Evolutionary conservation across 2,329 filamentous ascomycete genomes (phyloP).

Genomic region (Canariomyces notabilis): DNA sequence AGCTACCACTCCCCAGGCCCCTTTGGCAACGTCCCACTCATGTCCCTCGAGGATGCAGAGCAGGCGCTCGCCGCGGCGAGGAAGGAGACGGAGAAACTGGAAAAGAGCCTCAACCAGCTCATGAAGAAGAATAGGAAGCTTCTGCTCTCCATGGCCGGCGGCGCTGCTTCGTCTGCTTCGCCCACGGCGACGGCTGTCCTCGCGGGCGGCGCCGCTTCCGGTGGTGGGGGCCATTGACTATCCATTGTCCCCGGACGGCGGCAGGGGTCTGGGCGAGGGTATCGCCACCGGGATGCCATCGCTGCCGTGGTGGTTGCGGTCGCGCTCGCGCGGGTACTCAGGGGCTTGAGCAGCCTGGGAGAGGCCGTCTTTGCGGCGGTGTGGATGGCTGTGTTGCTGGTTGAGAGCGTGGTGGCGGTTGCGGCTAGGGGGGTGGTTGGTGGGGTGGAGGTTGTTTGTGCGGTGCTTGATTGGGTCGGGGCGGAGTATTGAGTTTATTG

Average conservation of each 20-base stretch:
- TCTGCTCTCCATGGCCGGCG: constrained; percentile 32
- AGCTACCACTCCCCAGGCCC: constrained; percentile 23
- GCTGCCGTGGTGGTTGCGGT: constrained; percentile 12
- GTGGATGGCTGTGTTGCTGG: constrained; percentile 24
- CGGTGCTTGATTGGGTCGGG: constrained; percentile 26
- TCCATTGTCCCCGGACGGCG: no score
- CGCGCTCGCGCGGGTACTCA: constrained; percentile 14
- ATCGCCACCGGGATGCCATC: constrained; percentile 1
- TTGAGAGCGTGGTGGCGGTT: constrained; percentile 23
- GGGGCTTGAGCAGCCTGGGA: constrained; percentile 15
- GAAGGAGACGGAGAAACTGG: constrained; percentile 57
- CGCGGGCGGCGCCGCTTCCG: neutral
- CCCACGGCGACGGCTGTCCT: neutral
- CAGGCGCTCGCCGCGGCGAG: constrained; percentile 45
- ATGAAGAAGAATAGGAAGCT: constrained; percentile 57
- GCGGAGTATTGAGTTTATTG: constrained; percentile 27
- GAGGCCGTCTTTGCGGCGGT: constrained; percentile 24
- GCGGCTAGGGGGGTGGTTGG: constrained; percentile 20
- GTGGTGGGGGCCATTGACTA: constrained; percentile 25
- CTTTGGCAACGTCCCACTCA: constrained; percentile 48
- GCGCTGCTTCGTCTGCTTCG: neutral
- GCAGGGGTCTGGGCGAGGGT: neutral
- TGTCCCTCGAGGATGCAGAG: constrained; percentile 62
- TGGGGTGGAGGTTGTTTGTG: constrained; percentile 23
- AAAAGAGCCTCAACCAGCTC: constrained; percentile 56